Base-by-base conservation (phyloP, 2,329 filamentous ascomycete species). In the Fusarium sp. region DNA sequence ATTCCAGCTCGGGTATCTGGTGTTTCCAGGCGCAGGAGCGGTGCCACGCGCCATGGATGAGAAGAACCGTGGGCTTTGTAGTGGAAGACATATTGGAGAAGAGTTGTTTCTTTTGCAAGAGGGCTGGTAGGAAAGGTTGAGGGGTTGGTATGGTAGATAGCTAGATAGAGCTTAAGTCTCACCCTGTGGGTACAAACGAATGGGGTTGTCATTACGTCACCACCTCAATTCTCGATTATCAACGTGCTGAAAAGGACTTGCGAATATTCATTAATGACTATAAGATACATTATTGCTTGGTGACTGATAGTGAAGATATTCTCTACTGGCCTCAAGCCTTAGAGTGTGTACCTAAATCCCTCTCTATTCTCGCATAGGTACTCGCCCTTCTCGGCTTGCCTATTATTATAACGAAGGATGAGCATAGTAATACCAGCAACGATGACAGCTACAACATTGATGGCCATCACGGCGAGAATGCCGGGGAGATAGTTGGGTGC, bases 401-500 rank as follows among this genome's bases (percentile, higher is more conserved):
- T 25, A 0, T 71, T 71, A 3, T 55, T 42, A 5, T 29, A 18
- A 3, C 54, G 34, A 5, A 71, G 68, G 1, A 71, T 10, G 2
- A 71, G 20, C 63, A 68, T 71, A 6, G 67, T 71, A 0, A 65
- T 10, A 2, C 16, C 25, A 3, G 68, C 68, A 2, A 55, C 53
- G 0, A 71, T 3, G 14, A 71, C 51, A 2, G 68, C 68, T 0
- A 63, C 45, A 8, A 71, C 27, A 7, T 71, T 71, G 1, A 71
- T 68, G 0, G 59, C 63, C 68, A 71, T 71, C 0, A 71, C 67
- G 11, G 68, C 68, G 4, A 71, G 27, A 1, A 71, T 53, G 1
- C 68, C 68, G 0, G 68, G 68, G 0, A 71, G 50, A 2, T 68
- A 71, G 9, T 71, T 71, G 1, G 68, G 68, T 3, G 68, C 68